phyloP scores from a whole-genome alignment of 257 asterid species.

The Gentiana straminea region DNA sequence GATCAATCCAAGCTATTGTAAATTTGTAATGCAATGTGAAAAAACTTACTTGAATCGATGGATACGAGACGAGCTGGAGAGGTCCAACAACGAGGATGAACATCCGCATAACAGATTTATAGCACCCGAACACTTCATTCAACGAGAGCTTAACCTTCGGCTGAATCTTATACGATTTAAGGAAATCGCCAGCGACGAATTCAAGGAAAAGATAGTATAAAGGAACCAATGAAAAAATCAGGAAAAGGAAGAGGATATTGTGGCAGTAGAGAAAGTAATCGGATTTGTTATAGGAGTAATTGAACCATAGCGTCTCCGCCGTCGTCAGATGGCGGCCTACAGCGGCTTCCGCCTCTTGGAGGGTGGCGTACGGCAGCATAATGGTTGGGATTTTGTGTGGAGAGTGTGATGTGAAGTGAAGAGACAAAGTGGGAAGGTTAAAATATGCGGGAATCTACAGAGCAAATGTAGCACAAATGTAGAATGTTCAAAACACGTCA shows the following conservation, averaged over 20 bases:
- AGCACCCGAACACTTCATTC: constrained; percentile 53
- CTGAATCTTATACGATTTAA: constrained; percentile 56
- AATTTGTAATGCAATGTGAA: neutral
- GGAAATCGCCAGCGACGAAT: constrained; percentile 22
- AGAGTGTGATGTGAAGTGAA: neutral
- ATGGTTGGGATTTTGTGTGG: neutral
- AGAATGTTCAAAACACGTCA: neutral
- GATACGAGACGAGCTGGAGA: constrained; percentile 80
- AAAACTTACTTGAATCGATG: constrained; percentile 48
- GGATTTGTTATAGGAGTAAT: constrained; percentile 75
- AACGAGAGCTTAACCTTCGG: constrained; percentile 63
- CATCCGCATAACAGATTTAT: constrained; percentile 82
- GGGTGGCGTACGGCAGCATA: constrained; percentile 79
- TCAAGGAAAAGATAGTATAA: constrained; percentile 61
- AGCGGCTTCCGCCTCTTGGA: constrained; percentile 67
- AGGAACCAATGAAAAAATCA: constrained; percentile 70
- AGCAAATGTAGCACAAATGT: too few relatives aligned
- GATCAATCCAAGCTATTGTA: neutral
- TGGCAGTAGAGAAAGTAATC: constrained; percentile 89
- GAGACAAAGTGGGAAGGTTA: neutral
- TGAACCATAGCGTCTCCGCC: constrained; percentile 73
- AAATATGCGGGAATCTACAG: constrained; percentile 17
- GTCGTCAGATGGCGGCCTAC: constrained; percentile 61
- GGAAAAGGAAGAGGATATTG: constrained; percentile 71
- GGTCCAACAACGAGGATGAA: constrained; percentile 86